Percentiles rank a stretch among this genome's conserved stretches.
Conservation (phyloP, 108 stramenopile genomes). For the Nitzschia palea region DNA sequence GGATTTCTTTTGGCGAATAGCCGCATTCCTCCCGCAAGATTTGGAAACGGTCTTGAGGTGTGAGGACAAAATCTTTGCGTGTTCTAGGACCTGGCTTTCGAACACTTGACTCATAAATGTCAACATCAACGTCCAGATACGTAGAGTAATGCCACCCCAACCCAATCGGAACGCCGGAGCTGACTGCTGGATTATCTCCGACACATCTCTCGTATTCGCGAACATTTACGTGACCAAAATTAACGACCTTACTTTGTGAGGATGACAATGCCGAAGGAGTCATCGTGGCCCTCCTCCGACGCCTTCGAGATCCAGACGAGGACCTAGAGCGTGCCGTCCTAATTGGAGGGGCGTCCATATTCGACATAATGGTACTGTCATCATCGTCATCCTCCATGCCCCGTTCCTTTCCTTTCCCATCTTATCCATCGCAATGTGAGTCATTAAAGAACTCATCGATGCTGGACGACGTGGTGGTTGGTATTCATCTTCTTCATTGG, state of each 20-base stretch:
- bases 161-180: conserved; percentile 55
- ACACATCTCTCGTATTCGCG: conserved; percentile 77
- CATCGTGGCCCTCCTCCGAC: neutral
- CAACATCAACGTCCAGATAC: conserved; percentile 4
- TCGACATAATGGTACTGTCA: neutral
- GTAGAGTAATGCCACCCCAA: conserved; percentile 18
- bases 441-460: neutral
- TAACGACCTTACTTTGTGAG: conserved; percentile 21
- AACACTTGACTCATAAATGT: conserved; percentile 17
- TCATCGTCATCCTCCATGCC: neutral
- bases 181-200: conserved; percentile 76
- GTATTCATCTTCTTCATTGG: neutral
- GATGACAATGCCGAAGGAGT: neutral
- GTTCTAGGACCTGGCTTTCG: conserved; percentile 11
- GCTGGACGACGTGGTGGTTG: neutral
- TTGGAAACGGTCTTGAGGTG: conserved; percentile 18
- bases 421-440: neutral
- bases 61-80: conserved; percentile 14
- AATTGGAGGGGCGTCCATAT: neutral
- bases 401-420: neutral
- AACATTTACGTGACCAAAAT: conserved; percentile 53
- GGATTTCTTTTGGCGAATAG: conserved; percentile 1
- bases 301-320: neutral
- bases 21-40: conserved; percentile 20
- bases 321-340: neutral